phyloP scores from a whole-genome alignment of 768 basidiomycete species.

The Amanita polypyramis region DNA sequence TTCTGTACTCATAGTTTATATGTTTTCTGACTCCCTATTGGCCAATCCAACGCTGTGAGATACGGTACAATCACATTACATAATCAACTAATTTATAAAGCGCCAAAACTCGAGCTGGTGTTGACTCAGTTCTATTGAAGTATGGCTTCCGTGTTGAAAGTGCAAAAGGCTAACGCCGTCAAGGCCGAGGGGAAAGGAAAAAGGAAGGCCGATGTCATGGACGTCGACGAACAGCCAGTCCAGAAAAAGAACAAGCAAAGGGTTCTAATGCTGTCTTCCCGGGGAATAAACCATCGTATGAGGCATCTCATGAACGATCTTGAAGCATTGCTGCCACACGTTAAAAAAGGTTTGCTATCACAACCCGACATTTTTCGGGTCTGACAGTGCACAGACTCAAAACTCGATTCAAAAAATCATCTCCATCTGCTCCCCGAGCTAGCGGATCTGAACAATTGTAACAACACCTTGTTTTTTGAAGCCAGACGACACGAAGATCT shows the following conservation, averaged over 20 bases:
- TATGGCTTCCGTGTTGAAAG: conserved; percentile 61
- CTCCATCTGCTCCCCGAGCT: conserved; percentile 89
- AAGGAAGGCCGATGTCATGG: conserved; percentile 49
- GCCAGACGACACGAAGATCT: conserved; percentile 92
- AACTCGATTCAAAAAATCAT: conserved; percentile 94
- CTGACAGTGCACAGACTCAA: conserved; percentile 56
- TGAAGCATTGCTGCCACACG: conserved; percentile 82
- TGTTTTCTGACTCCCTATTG: conserved; percentile 6
- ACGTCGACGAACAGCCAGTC: conserved; percentile 33
- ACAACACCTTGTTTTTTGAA: conserved; percentile 96
- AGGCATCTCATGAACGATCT: conserved; percentile 94
- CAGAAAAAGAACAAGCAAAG: conserved; percentile 89
- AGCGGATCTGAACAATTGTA: conserved; percentile 95
- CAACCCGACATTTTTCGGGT: neutral
- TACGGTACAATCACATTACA: neutral
- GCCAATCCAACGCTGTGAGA: neutral
- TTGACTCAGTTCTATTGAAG: neutral
- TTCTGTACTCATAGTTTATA: conserved; percentile 17
- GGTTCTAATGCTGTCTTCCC: conserved; percentile 83
- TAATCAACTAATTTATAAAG: conserved; percentile 1
- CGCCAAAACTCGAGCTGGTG: neutral
- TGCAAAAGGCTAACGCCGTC: conserved; percentile 49
- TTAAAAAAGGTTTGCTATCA: conserved; percentile 76
- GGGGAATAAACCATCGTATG: conserved; percentile 95
- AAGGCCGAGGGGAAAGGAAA: conserved; percentile 50